Evolutionary conservation across 1,284 basidiomycete genomes (phyloP), one percentile per base, ranked within the genome.

Genomic region (Violaceomyces palustris): DNA sequence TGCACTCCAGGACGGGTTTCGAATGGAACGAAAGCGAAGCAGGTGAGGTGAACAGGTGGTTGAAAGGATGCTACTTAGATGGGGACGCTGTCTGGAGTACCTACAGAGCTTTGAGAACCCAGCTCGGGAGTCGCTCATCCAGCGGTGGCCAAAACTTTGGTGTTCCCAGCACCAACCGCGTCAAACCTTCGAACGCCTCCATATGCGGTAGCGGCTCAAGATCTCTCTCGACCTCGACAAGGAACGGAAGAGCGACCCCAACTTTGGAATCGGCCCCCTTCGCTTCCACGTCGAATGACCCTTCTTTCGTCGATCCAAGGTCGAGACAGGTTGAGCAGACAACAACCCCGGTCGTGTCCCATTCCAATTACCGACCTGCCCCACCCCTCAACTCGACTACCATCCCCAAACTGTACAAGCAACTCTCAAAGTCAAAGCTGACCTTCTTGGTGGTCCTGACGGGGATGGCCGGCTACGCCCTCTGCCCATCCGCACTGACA

Each of bases 381-480:
- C 51, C 51, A 11, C 41, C 51, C 4, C 43, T 59, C 15, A 42
- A 56, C 7, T 26, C 35, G 1, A 25, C 44, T 5, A 54, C 55
- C 3, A 27, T 62, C 6, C 34, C 50, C 3, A 52, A 53, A 21
- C 42, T 74, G 29, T 98, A 97, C 75, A 79, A 80, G 19, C 83
- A 89, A 65, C 81, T 99, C 1, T 83, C 89, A 21, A 99, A 99
- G 74, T 80, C 85, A 4, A 85, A 85, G 8, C 82, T 99, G 21
- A 89, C 88, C 7, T 79, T 84, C n/a, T 80, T 97, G 39, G 84
- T 93, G 55, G 87, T 89, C 4, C 80, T 99, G 28, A 90, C 89
- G 6, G 83, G 91, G 14, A 90, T 96, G 80, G 85, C 88, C 2
- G 86, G 90, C 28, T 89, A 97, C 40, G 93, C 94, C 0, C 80